Base-by-base conservation (phyloP, 78 protist genomes). In the Chrysochromulina tobinii region DNA sequence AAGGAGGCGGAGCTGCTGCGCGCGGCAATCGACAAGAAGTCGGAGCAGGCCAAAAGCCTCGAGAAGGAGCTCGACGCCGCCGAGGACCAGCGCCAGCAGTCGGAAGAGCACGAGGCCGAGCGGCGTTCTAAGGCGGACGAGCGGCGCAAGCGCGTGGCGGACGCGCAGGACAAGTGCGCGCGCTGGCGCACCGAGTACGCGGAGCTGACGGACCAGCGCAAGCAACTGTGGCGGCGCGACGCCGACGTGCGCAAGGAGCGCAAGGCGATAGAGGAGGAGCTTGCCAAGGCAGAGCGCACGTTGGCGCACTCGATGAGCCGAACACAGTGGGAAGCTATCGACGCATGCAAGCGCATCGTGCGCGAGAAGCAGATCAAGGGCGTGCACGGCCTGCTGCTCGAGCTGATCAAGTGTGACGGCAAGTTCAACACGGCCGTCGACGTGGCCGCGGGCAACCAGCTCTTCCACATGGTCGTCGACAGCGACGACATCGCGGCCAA, bases 381-480 rank as follows among this genome's bases (percentile, higher is more conserved):
- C 17, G 50, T 79, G 67, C 75, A 95, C 68, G 99, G 99, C 0
- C 97, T 98, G 21, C 91, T 99, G 9, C 88, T 96, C 9, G 99
- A 97, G 55, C 96, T 97, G 25, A 88, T 99, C 87, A 25, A 77
- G 4, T 61, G 93, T 85, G 94, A 91, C 27, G 94, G 95, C 12
- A 57, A 38, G 20, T 95, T 88, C 64, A 0, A 1, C 55, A 48
- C 89, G 0, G 98, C 99, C 6, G 93, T 96, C n/a, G 99, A 99
- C 1, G 97, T 93, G 11, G 68, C 94, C 5, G 98, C 96, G 27
- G 98, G 96, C 5, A 93, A 92, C 67, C 38, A 91, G 53, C 95
- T 99, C 58, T 98, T 98, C 97, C 69, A 97, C 91, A 77, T 97
- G 27, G 98, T 99, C 17, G 99, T 98, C 18, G 99, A 98, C 38